Percentiles rank a stretch among this genome's conserved stretches.
Evolutionary conservation across 768 basidiomycete species (phyloP).

Genomic region (Roridomyces roridus): DNA sequence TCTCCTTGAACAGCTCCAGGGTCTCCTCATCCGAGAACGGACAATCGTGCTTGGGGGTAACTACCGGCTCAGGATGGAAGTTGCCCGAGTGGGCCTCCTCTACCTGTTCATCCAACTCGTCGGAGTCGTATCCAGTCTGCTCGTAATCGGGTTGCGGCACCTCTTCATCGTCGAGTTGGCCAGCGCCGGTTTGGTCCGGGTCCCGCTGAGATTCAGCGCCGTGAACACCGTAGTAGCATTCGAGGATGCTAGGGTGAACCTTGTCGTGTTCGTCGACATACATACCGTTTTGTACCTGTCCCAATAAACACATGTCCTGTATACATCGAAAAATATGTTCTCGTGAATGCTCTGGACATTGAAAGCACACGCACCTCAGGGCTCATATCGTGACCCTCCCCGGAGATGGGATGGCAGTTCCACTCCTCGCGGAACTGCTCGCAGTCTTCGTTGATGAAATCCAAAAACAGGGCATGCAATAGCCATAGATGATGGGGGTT

Average conservation of each 20-base stretch:
- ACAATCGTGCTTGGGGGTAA: conserved; percentile 2
- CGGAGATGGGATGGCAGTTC: conserved; percentile 35
- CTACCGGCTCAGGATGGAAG: conserved; percentile 11
- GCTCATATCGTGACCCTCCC: conserved; percentile 10
- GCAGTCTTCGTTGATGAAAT: not conserved
- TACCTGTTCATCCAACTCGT: conserved; percentile 1
- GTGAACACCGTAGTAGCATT: no score
- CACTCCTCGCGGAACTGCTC: conserved; percentile 29
- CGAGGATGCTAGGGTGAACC: no score
- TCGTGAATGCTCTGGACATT: no score
- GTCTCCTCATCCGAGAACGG: not conserved
- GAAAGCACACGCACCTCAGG: not conserved
- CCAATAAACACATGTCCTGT: no score
- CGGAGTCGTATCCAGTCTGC: not conserved
- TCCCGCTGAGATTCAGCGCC: no score
- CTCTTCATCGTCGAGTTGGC: not conserved
- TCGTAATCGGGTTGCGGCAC: not conserved
- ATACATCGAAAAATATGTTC: no score
- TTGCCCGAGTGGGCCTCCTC: not conserved
- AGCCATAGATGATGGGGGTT: conserved; percentile 38
- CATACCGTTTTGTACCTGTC: no score
- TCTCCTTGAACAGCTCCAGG: not conserved
- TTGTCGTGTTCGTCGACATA: no score
- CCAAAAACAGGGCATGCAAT: conserved; percentile 36
- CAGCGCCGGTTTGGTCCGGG: not conserved